Evolutionary conservation across 805 yeast species (phyloP), one percentile per base, ranked within the genome.

Genomic region (Metschnikowia rubicola): DNA sequence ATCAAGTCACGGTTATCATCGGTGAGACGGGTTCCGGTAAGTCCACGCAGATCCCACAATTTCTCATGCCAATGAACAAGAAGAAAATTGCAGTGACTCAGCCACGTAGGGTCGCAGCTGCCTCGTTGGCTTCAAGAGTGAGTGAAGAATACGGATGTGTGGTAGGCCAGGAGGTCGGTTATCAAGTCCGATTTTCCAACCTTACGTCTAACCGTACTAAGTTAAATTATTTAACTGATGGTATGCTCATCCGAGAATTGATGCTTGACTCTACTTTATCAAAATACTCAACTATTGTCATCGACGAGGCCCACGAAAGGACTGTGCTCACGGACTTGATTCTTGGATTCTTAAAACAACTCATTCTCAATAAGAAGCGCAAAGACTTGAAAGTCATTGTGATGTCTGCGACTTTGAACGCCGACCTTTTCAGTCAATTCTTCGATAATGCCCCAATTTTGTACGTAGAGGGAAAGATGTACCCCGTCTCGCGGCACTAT

Each of bases 21-120:
- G 98, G 98, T 67, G 98, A 92, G 62, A 92, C 99, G 0, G 99
- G 99, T 67, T 88, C 96, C 8, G 98, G 98, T 73, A 92, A 92
- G 63, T 91, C 98, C 3, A 92, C 99, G 0, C 99, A 92, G 69
- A 83, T 92, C 39, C 98, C 99, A 0, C 98, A 92, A 62, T 84
- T 92, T 54, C 62, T 92, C n/a, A 78, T 87, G 67, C 77, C 80
- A 0, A 61, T 66, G 33, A 68, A 67, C 52, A 65, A 67, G 15
- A 81, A 80, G 50, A 73, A 77, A 26, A 83, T 92, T 17, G 98
- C 96, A 0, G 92, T 94, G 8, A 91, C 99, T 0, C 98, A 92
- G 69, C 99, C 99, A 1, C 84, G 99, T 69, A 79, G 98, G 61
- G 99, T 92, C 34, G 98, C 99, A 3, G 99, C 99, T 2, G 88